Conservation (phyloP, 129 eudicot genomes). For the Ambrosia trifida region DNA sequence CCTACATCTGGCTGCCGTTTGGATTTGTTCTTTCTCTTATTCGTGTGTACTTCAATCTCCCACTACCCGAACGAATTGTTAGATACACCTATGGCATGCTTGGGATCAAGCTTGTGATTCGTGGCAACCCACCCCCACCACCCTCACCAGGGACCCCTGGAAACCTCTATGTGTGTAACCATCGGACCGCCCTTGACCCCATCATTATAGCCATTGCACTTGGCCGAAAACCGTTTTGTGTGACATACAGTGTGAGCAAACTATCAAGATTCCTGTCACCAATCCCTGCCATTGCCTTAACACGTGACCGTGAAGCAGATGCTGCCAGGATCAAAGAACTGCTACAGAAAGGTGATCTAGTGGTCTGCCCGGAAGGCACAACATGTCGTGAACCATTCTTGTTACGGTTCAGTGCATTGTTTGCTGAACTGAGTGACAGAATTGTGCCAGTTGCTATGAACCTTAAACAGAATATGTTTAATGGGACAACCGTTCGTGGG, state of each 20-base stretch:
- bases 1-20: slow-evolving; percentile 87
- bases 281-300: slow-evolving; percentile 81
- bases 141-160: slow-evolving; percentile 73
- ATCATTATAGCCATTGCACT: slow-evolving; percentile 83
- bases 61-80: slow-evolving; percentile 70
- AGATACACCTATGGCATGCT: slow-evolving; percentile 65
- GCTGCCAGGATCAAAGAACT: slow-evolving; percentile 65
- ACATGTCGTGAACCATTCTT: slow-evolving; percentile 73
- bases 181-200: slow-evolving; percentile 84
- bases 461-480: slow-evolving; percentile 66
- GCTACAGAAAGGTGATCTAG: slow-evolving; percentile 75
- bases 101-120: slow-evolving; percentile 77
- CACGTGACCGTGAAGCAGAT: slow-evolving; percentile 84
- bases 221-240: slow-evolving; percentile 65
- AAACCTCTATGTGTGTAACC: slow-evolving; percentile 84
- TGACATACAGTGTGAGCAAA: slow-evolving; percentile 85
- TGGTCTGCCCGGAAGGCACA: slow-evolving; percentile 84
- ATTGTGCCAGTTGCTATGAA: slow-evolving; percentile 85
- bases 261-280: slow-evolving; percentile 73
- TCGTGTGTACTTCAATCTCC: slow-evolving; percentile 84
- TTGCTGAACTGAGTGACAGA: slow-evolving; percentile 72
- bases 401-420: slow-evolving; percentile 70
- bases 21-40: slow-evolving; percentile 66
- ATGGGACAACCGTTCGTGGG: slow-evolving; percentile 79
- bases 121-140: slow-evolving; percentile 75